Conservation (phyloP, 305 asterid genomes). For the Coffea humblotiana region DNA sequence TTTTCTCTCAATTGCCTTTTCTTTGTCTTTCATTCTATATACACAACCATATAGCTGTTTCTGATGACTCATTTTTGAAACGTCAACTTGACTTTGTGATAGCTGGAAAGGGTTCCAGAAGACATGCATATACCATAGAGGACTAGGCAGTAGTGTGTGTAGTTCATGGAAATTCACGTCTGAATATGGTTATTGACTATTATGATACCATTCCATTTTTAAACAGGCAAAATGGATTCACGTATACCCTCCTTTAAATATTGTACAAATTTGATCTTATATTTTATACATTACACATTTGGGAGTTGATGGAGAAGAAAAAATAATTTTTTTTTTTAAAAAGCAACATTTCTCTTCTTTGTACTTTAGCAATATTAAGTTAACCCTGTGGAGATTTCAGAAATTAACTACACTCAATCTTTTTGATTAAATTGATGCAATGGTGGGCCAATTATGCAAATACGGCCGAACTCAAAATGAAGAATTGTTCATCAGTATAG, state of each 20-base stretch:
- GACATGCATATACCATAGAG: background rate
- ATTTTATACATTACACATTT: too few relatives aligned
- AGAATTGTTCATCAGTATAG: too few relatives aligned
- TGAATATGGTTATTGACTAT: background rate
- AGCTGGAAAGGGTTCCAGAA: background rate
- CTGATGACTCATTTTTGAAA: background rate
- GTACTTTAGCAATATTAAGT: background rate
- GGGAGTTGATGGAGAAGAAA: too few relatives aligned
- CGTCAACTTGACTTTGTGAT: background rate
- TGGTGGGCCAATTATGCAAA: too few relatives aligned
- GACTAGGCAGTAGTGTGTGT: too few relatives aligned
- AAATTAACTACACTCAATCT: background rate
- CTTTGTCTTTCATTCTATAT: too few relatives aligned
- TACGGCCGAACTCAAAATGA: too few relatives aligned
- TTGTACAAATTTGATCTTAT: too few relatives aligned
- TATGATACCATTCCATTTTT: background rate
- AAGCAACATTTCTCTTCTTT: background rate
- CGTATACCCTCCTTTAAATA: background rate
- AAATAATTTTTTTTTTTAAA: too few relatives aligned
- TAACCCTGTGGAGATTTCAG: background rate
- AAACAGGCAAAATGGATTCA: background rate
- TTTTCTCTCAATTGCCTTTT: background rate
- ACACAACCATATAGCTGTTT: background rate
- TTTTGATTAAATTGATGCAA: background rate
- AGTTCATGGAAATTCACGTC: background rate